Conservation (phyloP, 345 rosid genomes). For the Eucalyptus regnans region DNA sequence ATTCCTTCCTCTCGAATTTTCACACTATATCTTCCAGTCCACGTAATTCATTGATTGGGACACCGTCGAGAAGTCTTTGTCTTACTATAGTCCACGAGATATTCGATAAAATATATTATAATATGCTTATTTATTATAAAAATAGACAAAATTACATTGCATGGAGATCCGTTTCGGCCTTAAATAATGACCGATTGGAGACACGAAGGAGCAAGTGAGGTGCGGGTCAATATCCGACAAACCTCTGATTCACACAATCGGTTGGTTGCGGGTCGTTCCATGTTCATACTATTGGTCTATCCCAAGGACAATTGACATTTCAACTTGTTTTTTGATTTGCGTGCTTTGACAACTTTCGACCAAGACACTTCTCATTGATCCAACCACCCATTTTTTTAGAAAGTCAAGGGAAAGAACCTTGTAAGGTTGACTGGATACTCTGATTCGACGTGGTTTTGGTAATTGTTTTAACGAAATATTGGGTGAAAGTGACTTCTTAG, state of each 20-base stretch:
- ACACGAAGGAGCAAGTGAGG: not conserved
- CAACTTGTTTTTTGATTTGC: not conserved
- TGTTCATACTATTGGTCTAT: not conserved
- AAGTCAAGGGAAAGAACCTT: not conserved
- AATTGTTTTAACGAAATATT: not conserved
- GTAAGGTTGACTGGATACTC: not conserved
- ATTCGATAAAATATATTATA: not conserved
- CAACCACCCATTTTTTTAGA: not conserved
- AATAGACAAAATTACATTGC: not conserved
- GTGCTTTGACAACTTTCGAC: not conserved
- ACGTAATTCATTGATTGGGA: not conserved
- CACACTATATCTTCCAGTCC: not conserved
- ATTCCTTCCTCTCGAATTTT: not conserved
- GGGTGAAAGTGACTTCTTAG: not conserved
- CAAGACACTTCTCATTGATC: not conserved
- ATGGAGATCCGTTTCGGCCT: not conserved
- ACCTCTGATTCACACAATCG: not conserved
- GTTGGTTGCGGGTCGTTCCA: not conserved
- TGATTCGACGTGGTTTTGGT: not conserved
- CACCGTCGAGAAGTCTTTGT: not conserved
- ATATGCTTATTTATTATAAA: not conserved
- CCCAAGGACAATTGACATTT: not conserved
- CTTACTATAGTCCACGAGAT: not conserved
- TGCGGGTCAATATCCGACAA: not conserved
- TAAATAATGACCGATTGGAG: not conserved